Base-by-base conservation (phyloP, 352 stramenopile species). In the Phytophthora lateralis region DNA sequence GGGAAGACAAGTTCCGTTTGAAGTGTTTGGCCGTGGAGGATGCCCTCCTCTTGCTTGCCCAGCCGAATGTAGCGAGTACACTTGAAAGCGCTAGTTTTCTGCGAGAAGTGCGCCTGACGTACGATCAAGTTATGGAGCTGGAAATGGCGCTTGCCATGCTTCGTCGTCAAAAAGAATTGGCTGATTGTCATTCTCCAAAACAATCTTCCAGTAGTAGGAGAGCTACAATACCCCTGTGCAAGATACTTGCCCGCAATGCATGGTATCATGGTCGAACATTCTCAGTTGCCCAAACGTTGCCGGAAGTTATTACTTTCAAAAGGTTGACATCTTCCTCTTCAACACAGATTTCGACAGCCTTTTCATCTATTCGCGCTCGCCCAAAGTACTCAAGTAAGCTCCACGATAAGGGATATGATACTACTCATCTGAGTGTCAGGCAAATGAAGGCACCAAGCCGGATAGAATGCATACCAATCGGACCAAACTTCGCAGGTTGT, bases 81-180 rank as follows among this genome's bases (percentile, higher is more conserved):
- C 39, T 89, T 24, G 78, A 91, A 59, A 77, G 60, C 20, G 69
- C 64, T 2, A 73, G 72, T 10, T 63, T 91, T 30, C 21, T 89
- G 14, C 62, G 69, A 42, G 47, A 60, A 30, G 38, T 60, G 3
- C 27, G 43, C 2, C 29, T 89, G 39, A 69, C 63, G 15, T 75
- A 73, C 17, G 73, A 81, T 10, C 75, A 89, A 62, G 53, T 85
- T 24, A 73, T 89, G 64, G 76, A 89, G 43, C 44, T 89, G 9
- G 82, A 91, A 45, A 66, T 86, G 51, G 56, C 69, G 0, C 46
- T 87, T 8, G 58, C 72, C 7, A 69, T 66, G 48, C 39, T 81
- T 32, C 59, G 59, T 53, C 42, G 20, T 29, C 53, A 60, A 58
- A 20, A 55, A 14, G 44, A 64, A 14, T 89, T 72, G 74, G 39